Evolutionary conservation across 805 yeast genomes (phyloP), one percentile per base, ranked within the genome.

Genomic region (Ogataea sp.): DNA sequence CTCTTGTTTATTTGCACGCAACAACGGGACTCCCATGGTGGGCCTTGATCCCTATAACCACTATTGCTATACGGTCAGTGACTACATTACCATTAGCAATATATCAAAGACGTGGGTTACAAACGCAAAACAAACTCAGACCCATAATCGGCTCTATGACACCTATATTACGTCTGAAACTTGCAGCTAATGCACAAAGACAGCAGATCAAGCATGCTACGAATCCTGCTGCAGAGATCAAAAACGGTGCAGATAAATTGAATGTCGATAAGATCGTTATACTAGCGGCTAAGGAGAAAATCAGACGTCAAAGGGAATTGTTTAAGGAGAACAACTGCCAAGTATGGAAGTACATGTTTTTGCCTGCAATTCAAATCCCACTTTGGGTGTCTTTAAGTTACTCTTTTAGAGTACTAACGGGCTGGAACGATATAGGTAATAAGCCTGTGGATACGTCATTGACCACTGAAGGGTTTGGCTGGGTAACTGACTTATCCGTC

Each of bases 341-440:
- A 52, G 58, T 80, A 42, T 89, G 94, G 87, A 89, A 88, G 56
- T 79, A 83, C 50, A 62, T 78, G 40, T 50, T 83, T 4, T 64
- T 87, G 29, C 97, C 97, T 1, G 62, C 78, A 0, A 74, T 85
- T 15, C 97, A 89, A 55, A 70, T 90, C 17, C 97, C 97, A 0
- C 56, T 89, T 6, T 89, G 96, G 95, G 69, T 88, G 2, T 67
- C 81, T 2, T 67, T 89, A 70, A 81, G 93, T 11, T 66, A 80
- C 47, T 79, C 88, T 1, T 72, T 88, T 48, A 69, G 96, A 46
- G 73, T 78, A 34, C 61, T 88, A 44, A 80, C 89, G 32, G 95
- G 95, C 1, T 75, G 80, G 80, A 54, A 67, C 5, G 46, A 47
- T 17, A 27, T 57, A 33, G 52, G 69, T 17, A 61, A 64, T 33